Evolutionary conservation across 768 basidiomycete genomes (phyloP).

Genomic region (Austroboletus eburneus): DNA sequence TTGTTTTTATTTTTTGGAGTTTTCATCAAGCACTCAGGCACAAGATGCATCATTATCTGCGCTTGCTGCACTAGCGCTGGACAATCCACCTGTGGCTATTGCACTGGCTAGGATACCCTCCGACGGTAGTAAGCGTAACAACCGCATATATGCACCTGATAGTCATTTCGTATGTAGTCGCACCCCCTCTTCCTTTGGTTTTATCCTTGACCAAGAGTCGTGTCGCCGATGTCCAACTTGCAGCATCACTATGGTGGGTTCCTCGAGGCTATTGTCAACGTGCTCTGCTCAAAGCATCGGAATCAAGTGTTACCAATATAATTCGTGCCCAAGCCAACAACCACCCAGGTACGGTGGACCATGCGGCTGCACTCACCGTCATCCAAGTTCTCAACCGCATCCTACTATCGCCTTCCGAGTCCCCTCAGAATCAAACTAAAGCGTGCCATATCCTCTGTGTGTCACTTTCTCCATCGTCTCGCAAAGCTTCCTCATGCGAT

Average conservation of each 20-base stretch:
- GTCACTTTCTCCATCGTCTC: constrained; percentile 22
- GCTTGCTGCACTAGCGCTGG: constrained; percentile 61
- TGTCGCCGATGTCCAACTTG: constrained; percentile 57
- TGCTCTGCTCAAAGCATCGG: background rate
- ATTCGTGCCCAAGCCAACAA: constrained; percentile 45
- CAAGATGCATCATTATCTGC: constrained; percentile 66
- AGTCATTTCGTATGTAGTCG: constrained; percentile 6
- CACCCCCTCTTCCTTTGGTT: constrained; percentile 35
- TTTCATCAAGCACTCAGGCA: constrained; percentile 33
- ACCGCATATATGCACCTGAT: constrained; percentile 4
- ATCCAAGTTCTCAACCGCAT: constrained; percentile 67
- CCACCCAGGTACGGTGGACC: constrained; percentile 36
- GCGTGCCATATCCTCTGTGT: constrained; percentile 76
- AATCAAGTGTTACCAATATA: constrained; percentile 53
- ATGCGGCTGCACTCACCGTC: constrained; percentile 51
- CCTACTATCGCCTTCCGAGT: constrained; percentile 41
- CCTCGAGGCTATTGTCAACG: background rate
- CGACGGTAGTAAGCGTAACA: constrained; percentile 38
- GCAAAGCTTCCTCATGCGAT: background rate
- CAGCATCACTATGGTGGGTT: constrained; percentile 64
- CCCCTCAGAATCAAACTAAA: constrained; percentile 46
- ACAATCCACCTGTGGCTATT: constrained; percentile 51
- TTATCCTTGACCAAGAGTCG: constrained; percentile 57
- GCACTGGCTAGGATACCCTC: constrained; percentile 41
- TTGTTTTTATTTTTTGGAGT: background rate